Percentiles rank a stretch among this genome's conserved stretches.
Conservation (phyloP, 2,329 filamentous ascomycete genomes). For the Coleophoma crateriformis region DNA sequence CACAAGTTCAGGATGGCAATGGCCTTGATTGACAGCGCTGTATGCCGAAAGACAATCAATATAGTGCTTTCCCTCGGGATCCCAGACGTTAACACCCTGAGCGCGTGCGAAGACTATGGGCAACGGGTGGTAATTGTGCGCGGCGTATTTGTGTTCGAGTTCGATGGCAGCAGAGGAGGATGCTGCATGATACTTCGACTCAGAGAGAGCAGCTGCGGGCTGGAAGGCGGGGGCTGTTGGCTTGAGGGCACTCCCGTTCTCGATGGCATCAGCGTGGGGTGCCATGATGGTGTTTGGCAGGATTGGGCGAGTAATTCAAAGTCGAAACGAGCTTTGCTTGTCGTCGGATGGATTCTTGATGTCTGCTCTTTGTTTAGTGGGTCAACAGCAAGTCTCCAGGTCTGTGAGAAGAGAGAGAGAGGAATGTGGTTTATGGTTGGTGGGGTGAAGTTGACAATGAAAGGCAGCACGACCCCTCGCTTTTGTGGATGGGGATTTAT, state of each 20-base stretch:
- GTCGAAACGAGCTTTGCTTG: background rate
- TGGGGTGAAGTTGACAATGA: background rate
- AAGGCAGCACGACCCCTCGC: background rate
- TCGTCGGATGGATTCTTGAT: background rate
- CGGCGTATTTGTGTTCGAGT: constrained; percentile 77
- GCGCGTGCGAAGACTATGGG: constrained; percentile 89
- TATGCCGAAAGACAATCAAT: constrained; percentile 98
- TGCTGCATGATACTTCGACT: constrained; percentile 59
- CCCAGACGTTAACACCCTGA: constrained; percentile 86
- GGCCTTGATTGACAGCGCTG: constrained; percentile 95
- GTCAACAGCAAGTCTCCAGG: background rate
- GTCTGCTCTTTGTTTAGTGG: background rate
- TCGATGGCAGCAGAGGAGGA: constrained; percentile 77
- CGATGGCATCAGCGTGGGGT: constrained; percentile 47
- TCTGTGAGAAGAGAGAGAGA: background rate
- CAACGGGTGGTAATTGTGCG: constrained; percentile 98
- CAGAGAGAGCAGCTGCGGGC: constrained; percentile 17
- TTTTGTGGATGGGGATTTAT: background rate
- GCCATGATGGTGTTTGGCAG: constrained; percentile 38
- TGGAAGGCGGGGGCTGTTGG: constrained; percentile 25
- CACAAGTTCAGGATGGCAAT: constrained; percentile 94
- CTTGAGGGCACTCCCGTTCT: constrained; percentile 29
- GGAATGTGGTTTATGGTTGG: background rate
- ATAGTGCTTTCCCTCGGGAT: constrained; percentile 92
- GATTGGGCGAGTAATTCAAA: background rate